Base-by-base conservation (phyloP, 768 basidiomycete species). In the Trichaptum fuscoviolaceum region DNA sequence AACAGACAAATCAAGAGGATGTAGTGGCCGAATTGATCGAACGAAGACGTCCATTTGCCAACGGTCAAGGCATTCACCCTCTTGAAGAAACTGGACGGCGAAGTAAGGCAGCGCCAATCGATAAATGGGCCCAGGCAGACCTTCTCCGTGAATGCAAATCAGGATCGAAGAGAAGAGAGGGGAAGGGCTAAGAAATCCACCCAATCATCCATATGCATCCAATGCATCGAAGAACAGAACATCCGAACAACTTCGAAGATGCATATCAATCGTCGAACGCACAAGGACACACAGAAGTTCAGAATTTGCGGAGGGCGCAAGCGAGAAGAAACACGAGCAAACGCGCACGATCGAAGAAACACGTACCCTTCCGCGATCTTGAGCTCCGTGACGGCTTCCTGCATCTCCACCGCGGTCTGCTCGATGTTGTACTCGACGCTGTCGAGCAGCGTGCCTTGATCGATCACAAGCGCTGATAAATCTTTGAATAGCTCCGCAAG, bases 351-450 rank as follows among this genome's bases (percentile, higher is more conserved):
- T 1, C 18, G 24, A 23, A 71, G 52, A n/a, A n/a, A 63, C 27
- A 80, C 89, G 67, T 73, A 94, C 94, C 82, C 82, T 64, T 91
- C 92, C 5, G 97, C 97, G 17, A 86, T 81, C 65, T 89, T 81
- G 62, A 99, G 81, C 70, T 97, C 95, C 72, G 87, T 85, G 42
- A 91, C 95, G 24, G 95, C 94, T 59, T 92, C 92, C 65, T 88
- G 77, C 74, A 96, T 83, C 63, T 93, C 87, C 35, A 85, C 85
- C 20, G 90, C 90, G 5, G 96, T 93, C 76, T 92, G 90, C 76
- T 98, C 95, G 64, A 99, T 92, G 75, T 99, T 99, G 79, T 94
- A 99, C 77, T 99, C 97, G 65, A 99, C 85, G 42, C 93, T 95
- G 77, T 99, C 97, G 65, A 99, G 83, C 35, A 99, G 85, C 30